Percentiles rank a stretch among this genome's conserved stretches.
These are phyloP conservation scores for Nelumbo lutea DNA, from an alignment of 164 flowering plant genomes.

Conservation along the genomic window DNA sequence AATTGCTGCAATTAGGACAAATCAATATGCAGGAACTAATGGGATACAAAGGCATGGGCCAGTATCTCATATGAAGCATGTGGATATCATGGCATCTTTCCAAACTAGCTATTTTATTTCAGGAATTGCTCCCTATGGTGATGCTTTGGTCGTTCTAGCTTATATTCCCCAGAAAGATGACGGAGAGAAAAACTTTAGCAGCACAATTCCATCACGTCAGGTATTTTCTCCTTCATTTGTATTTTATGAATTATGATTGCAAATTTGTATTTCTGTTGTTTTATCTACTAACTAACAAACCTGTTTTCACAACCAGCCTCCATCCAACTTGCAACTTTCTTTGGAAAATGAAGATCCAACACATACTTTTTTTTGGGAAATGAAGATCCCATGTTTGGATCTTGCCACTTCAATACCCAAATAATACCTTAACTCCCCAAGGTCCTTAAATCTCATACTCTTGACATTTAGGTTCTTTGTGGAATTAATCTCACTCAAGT, in stretches of 20 bases:
- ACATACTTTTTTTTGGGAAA: too few species aligned
- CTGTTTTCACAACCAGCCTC: too few species aligned
- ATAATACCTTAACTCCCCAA: too few species aligned
- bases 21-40: conserved; percentile 42
- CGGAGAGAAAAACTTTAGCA: conserved; percentile 72
- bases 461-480: too few species aligned
- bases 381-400: too few species aligned
- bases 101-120: conserved; percentile 94
- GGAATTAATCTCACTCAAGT: too few species aligned
- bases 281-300: too few species aligned
- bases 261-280: too few species aligned
- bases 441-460: too few species aligned
- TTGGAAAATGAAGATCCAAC: too few species aligned
- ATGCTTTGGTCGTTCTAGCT: conserved; percentile 89
- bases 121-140: conserved; percentile 98
- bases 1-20: conserved; percentile 67
- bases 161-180: conserved; percentile 85
- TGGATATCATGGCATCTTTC: conserved; percentile 97
- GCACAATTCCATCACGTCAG: conserved; percentile 73
- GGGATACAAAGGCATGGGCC: conserved; percentile 49
- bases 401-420: too few species aligned
- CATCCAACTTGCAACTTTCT: too few species aligned
- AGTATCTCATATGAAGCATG: conserved; percentile 57
- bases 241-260: neutral
- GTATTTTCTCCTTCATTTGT: conserved; percentile 24